Conservation (phyloP, 805 yeast genomes). For the Clavispora santaluciae region DNA sequence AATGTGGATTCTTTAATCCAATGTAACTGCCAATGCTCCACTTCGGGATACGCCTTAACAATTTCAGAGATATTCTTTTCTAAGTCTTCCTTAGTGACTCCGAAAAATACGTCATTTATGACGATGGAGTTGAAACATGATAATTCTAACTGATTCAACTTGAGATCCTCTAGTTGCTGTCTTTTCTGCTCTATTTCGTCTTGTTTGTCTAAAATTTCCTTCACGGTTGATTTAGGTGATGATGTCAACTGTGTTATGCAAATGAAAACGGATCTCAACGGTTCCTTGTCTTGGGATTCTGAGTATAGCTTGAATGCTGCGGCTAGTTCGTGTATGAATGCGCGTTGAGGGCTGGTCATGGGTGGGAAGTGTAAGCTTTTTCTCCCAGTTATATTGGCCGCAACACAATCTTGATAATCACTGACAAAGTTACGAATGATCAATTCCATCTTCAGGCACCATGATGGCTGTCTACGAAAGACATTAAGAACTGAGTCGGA, state of each 20-base stretch:
- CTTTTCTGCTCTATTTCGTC: conserved; percentile 18
- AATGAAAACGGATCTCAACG: conserved; percentile 68
- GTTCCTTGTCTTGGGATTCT: conserved; percentile 80
- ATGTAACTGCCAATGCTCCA: conserved; percentile 26
- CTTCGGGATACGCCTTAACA: conserved; percentile 18
- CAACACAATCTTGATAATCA: conserved; percentile 21
- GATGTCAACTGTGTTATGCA: conserved; percentile 27
- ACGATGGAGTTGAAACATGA: conserved; percentile 49
- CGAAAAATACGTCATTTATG: conserved; percentile 49
- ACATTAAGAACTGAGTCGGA: conserved; percentile 42
- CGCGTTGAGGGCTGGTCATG: conserved; percentile 65
- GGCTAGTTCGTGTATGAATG: conserved; percentile 66
- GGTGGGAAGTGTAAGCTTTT: conserved; percentile 61
- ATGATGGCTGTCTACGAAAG: conserved; percentile 51
- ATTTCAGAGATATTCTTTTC: conserved; percentile 24
- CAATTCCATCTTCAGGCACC: conserved; percentile 66
- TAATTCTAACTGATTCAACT: conserved; percentile 21
- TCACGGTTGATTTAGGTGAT: conserved; percentile 44
- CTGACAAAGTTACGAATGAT: conserved; percentile 47
- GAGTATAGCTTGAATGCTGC: conserved; percentile 53
- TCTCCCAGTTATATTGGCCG: conserved; percentile 17
- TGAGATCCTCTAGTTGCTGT: conserved; percentile 19
- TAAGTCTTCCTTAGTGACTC: conserved; percentile 45
- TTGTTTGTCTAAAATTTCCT: conserved; percentile 32
- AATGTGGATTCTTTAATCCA: conserved; percentile 41